Percentiles rank a stretch among this genome's conserved stretches.
Conservation (phyloP, 2,329 filamentous ascomycete species). For the Immersiporthe knoxdaviesiana region DNA sequence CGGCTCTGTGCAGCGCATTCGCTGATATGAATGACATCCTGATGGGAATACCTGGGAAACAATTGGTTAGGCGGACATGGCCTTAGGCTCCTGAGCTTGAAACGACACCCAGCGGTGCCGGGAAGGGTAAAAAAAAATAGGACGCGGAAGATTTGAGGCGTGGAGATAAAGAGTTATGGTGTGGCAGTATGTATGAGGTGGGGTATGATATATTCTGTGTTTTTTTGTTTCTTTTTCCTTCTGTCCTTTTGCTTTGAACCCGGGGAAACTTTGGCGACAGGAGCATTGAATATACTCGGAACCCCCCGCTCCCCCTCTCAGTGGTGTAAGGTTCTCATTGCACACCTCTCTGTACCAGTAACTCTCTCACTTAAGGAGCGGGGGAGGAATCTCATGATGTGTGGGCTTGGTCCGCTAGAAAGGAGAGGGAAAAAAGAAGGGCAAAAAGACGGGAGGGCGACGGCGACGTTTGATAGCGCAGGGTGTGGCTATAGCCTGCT, state of each 20-base stretch:
- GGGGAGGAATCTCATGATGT: conserved; percentile 10
- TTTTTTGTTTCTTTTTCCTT: background rate
- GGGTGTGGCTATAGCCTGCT: conserved; percentile 12
- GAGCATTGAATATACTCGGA: conserved; percentile 11
- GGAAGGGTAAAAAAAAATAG: too few relatives aligned
- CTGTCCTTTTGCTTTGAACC: background rate
- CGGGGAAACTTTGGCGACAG: conserved; percentile 1
- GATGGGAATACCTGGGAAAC: background rate
- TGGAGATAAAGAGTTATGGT: background rate
- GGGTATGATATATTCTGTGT: background rate
- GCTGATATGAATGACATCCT: background rate
- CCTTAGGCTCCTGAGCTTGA: background rate
- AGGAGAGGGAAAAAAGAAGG: too few relatives aligned
- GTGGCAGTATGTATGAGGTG: conserved; percentile 12
- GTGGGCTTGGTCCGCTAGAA: background rate
- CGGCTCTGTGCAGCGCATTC: background rate
- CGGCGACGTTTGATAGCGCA: conserved; percentile 1
- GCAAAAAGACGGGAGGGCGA: background rate
- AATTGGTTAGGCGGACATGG: background rate
- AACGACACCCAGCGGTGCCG: background rate
- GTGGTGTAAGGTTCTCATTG: conserved; percentile 15
- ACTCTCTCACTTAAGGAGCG: conserved; percentile 4
- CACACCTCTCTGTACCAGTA: conserved; percentile 21
- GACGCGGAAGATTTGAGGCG: background rate
- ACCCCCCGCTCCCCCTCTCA: background rate